Evolutionary conservation across 2,329 filamentous ascomycete species (phyloP).

Genomic region (Botrytis sinoallii): DNA sequence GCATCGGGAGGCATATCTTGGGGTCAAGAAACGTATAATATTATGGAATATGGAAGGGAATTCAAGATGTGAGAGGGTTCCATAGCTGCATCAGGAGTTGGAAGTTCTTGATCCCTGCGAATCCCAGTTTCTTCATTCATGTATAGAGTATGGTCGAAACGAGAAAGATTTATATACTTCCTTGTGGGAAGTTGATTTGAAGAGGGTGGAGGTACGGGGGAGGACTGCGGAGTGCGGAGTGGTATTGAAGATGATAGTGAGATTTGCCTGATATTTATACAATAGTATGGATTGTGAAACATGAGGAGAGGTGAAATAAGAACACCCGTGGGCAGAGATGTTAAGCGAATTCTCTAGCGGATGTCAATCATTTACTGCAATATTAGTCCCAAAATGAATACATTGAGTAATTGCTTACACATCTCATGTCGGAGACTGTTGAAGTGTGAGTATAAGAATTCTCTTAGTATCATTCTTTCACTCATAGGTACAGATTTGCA

Average conservation of each 20-base stretch:
- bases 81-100: background rate
- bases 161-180: background rate
- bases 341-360: background rate
- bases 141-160: background rate
- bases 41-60: background rate
- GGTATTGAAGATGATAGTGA: background rate
- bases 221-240: background rate
- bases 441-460: background rate
- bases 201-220: too few species aligned
- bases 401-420: background rate
- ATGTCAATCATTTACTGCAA: background rate
- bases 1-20: too few species aligned
- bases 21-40: too few species aligned
- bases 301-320: background rate
- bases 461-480: background rate
- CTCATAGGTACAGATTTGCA: background rate
- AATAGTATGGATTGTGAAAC: background rate
- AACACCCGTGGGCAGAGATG: rapidly evolving
- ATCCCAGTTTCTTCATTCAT: rapidly evolving
- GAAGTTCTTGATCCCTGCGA: rapidly evolving
- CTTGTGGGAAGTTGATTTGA: background rate
- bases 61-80: background rate
- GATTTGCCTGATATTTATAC: background rate
- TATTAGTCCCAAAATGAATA: background rate
- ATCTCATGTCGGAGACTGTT: rapidly evolving